phyloP scores from a whole-genome alignment of 306 rosid species.

The Gleditsia sinensis region DNA sequence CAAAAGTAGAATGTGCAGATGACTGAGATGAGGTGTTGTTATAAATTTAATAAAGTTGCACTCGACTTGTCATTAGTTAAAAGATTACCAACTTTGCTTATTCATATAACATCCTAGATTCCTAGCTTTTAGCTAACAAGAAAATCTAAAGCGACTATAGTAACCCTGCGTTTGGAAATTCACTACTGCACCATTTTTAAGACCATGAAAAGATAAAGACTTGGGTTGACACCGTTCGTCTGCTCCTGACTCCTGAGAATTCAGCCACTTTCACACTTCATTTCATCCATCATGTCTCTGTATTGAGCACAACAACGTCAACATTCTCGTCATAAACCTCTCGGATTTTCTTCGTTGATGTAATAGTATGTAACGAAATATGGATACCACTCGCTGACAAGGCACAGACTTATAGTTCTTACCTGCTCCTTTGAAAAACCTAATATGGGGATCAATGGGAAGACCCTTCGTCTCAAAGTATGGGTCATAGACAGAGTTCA shows the following conservation, averaged over 20 bases:
- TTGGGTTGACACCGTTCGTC: neutral
- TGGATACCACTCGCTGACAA: no score
- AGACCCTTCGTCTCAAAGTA: neutral
- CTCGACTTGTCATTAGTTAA: neutral
- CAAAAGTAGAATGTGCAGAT: neutral
- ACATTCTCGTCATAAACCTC: neutral
- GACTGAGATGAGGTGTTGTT: no score
- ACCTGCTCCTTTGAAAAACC: constrained; percentile 5
- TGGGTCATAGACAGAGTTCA: neutral
- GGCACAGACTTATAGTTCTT: neutral
- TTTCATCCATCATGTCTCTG: neutral
- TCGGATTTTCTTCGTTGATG: no score
- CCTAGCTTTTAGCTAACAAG: neutral
- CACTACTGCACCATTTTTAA: neutral
- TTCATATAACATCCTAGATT: no score
- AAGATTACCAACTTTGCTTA: neutral
- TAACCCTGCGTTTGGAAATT: neutral
- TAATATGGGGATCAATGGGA: constrained; percentile 23
- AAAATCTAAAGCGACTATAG: neutral
- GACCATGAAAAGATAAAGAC: neutral
- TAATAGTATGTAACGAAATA: no score
- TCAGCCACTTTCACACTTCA: neutral
- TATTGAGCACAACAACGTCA: neutral
- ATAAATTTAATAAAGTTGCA: neutral
- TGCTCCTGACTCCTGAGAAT: no score